These are phyloP conservation scores for Fagopyrum tataricum DNA, from an alignment of 148 eudicot genomes.

Conservation along the genomic window DNA sequence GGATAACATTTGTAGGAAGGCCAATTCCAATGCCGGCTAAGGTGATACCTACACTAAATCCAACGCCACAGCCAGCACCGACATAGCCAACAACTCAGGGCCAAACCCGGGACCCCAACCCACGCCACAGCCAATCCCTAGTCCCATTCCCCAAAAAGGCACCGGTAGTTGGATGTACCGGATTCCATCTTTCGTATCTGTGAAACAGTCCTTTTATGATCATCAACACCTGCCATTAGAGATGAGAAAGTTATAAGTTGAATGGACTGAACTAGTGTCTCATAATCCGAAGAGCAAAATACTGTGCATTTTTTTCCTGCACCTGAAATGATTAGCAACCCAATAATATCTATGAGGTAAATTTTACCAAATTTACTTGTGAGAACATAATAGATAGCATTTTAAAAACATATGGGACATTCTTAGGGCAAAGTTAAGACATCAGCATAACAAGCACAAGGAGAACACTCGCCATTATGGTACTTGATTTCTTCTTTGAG, in stretches of 20 bases:
- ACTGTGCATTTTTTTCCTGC: neutral
- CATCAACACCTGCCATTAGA: conserved; percentile 54
- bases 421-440: neutral
- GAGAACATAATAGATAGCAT: neutral
- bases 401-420: neutral
- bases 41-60: conserved; percentile 86
- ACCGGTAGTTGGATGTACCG: conserved; percentile 93
- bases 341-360: neutral
- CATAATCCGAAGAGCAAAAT: neutral
- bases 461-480: no score
- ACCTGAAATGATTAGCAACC: neutral
- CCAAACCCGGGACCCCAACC: conserved; percentile 99
- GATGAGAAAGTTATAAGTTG: neutral
- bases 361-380: neutral
- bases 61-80: conserved; percentile 97
- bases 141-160: conserved; percentile 97
- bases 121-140: conserved; percentile 94
- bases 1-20: conserved; percentile 66
- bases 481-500: no score
- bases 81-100: conserved; percentile 93
- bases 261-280: neutral
- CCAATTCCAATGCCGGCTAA: conserved; percentile 89
- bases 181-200: conserved; percentile 91
- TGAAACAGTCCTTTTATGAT: conserved; percentile 76
- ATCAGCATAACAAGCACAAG: neutral